A percentile compares a stretch with the other conserved stretches of the same genome.
phyloP scores from a whole-genome alignment of 768 basidiomycete genomes.

The Antrodiella citrinella region DNA sequence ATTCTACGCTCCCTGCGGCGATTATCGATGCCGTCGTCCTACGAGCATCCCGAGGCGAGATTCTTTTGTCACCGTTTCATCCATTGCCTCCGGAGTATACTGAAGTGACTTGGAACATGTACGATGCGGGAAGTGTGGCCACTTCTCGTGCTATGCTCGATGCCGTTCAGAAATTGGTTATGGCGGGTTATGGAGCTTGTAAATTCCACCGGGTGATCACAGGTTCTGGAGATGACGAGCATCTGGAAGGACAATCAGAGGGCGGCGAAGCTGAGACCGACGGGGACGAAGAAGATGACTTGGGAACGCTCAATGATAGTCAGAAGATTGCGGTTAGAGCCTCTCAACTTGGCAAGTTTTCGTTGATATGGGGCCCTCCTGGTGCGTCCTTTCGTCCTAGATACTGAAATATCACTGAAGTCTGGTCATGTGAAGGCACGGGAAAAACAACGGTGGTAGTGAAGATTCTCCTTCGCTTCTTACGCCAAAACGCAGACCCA shows the following conservation, averaged over 20 bases:
- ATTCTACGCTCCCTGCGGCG: constrained; percentile 15
- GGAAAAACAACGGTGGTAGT: constrained; percentile 69
- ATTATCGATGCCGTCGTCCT: constrained; percentile 57
- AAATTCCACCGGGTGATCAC: constrained; percentile 42
- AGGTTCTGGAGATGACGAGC: constrained; percentile 10
- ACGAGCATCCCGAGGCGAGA: constrained; percentile 42
- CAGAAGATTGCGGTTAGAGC: constrained; percentile 44
- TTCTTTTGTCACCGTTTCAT: constrained; percentile 45
- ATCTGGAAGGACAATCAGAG: too few species aligned
- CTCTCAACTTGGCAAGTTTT: constrained; percentile 31
- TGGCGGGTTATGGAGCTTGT: constrained; percentile 38
- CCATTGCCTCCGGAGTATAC: constrained; percentile 54
- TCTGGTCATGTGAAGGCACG: constrained; percentile 36
- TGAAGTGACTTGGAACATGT: constrained; percentile 57
- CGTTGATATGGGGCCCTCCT: constrained; percentile 66
- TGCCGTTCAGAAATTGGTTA: constrained; percentile 40
- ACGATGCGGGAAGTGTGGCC: constrained; percentile 53
- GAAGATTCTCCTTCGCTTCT: constrained; percentile 43
- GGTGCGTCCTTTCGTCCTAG: constrained; percentile 31
- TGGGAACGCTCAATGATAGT: constrained; percentile 48
- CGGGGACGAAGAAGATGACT: too few species aligned
- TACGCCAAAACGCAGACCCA: constrained; percentile 21
- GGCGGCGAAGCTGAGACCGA: too few species aligned
- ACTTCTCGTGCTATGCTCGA: constrained; percentile 62
- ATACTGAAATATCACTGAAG: too few species aligned